Base-by-base conservation (phyloP, 2,329 filamentous ascomycete species). In the Mycosphaerelloides madeirae region DNA sequence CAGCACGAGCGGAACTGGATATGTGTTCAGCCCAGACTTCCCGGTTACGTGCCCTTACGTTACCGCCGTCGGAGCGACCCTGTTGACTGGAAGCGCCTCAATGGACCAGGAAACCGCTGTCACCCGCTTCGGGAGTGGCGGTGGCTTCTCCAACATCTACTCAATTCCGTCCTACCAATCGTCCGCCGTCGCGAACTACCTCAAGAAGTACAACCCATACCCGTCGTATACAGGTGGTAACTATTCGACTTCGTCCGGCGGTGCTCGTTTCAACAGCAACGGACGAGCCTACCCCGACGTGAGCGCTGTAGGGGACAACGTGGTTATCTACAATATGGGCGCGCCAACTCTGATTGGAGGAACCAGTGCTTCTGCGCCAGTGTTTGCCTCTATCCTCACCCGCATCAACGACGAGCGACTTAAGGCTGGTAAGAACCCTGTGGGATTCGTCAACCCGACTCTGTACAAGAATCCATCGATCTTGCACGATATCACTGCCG, bases 171-270 rank as follows among this genome's bases (percentile, higher is more conserved):
- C 52, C n/a, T 73, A 68, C 43, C 70, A 73, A 47, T 41, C 57
- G 0, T 38, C 58, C 3, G 68, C 65, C 1, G 68, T 73, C 1
- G 36, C 29, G 13, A 46, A 51, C 9, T 73, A 68, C 67, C 62
- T 64, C 20, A 40, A 40, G 11, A 50, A 47, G 12, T 43, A 56
- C 47, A 52, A 53, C 6, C 54, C 58, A 5, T 61, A 64, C 43
- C 53, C 52, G 12, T 55, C 48, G 44, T 59, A 62, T 45, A 71
- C 38, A 58, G 62, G 79, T 48, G 73, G 69, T 25, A 73, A 78
- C 52, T 77, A 73, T 3, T 25, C 22, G 22, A 25, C 22, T 9
- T 25, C 22, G 5, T 80, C 80, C 57, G 74, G 74, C 36, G 73
- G 73, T 32, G 68, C 49, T 32, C 41, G 44, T 14, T 50, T 57